A percentile compares a stretch with the other conserved stretches of the same genome.
phyloP scores from a whole-genome alignment of 148 eudicot genomes.

The Chenopodium berlandieri region DNA sequence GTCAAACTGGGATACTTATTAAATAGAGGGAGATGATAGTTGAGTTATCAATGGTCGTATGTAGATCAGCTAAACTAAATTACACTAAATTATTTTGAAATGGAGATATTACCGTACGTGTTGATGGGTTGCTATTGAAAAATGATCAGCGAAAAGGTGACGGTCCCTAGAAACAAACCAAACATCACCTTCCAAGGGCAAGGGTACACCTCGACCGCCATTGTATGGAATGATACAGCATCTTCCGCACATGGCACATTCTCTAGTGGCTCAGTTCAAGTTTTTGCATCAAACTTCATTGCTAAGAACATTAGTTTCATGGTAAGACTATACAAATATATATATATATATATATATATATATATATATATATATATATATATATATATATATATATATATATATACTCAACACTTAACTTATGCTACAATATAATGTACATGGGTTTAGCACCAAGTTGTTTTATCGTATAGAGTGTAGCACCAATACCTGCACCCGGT shows the following conservation, averaged over 20 bases:
- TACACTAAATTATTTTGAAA: too few relatives aligned
- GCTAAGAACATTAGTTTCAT: slow-evolving; percentile 96
- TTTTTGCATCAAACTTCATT: slow-evolving; percentile 69
- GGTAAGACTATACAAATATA: slow-evolving; percentile 33
- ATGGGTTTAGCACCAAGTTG: too few relatives aligned
- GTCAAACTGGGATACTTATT: too few relatives aligned
- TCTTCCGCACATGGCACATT: slow-evolving; percentile 84
- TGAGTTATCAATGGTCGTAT: too few relatives aligned
- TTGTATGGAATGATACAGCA: slow-evolving; percentile 91
- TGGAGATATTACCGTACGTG: not conserved
- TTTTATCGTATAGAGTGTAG: slow-evolving; percentile 52
- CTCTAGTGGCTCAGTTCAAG: slow-evolving; percentile 80
- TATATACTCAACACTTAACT: too few relatives aligned
- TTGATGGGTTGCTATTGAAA: slow-evolving; percentile 1
- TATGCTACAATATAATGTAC: too few relatives aligned
- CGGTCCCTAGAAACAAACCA: slow-evolving; percentile 61
- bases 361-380: too few relatives aligned
- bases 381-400: too few relatives aligned
- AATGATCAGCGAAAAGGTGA: slow-evolving; percentile 69
- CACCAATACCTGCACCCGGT: slow-evolving; percentile 84
- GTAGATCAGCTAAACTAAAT: too few relatives aligned
- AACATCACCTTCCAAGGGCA: slow-evolving; percentile 96
- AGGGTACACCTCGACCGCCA: slow-evolving; percentile 74
- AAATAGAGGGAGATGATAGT: too few relatives aligned
- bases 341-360: too few relatives aligned